Base-by-base conservation (phyloP, 352 stramenopile genomes). In the Globisporangium canariense region DNA sequence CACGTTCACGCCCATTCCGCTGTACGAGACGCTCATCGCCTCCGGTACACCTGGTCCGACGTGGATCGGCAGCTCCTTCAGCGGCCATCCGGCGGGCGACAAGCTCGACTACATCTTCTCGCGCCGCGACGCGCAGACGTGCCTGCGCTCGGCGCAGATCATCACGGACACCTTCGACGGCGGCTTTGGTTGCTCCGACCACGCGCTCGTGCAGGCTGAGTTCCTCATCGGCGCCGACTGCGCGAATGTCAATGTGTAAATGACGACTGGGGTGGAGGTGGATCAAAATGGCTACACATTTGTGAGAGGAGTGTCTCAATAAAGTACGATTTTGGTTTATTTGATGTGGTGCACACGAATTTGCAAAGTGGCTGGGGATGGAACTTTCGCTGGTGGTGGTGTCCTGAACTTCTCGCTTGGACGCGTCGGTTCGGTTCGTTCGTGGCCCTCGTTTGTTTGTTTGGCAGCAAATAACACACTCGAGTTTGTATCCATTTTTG, bases 31-130 rank as follows among this genome's bases (percentile, higher is more conserved):
- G 25, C 60, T 93, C 30, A 78, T 68, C 22, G 75, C 70, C 16
- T 68, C 70, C 7, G 75, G 70, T 10, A 71, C 66, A 1, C 75
- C 72, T 2, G 79, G 80, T 0, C 49, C 67, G 3, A 91, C 84
- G 34, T 91, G 77, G 79, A 90, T 93, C 49, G 84, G 78, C 10
- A 62, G 65, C 13, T 86, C 78, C 0, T 91, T 90, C 20, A 66
- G 69, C 20, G 66, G 64, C 60, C 63, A 67, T 16, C 56, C 69
- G 8, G 52, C 30, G 18, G 73, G 62, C 30, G 43, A 56, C 51
- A 91, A 91, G 58, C 69, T 81, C 58, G 84, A 91, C 73, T 93
- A 90, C 69, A 86, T 91, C 60, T 86, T 89, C 60, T 55, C 74
- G 3, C 80, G 81, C 14, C 70, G 60, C 8, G 78, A 90, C 64